Percentiles rank a stretch among this genome's conserved stretches.
Evolutionary conservation across 208 protist species (phyloP).

Genomic region (Leishmania tarentolae): DNA sequence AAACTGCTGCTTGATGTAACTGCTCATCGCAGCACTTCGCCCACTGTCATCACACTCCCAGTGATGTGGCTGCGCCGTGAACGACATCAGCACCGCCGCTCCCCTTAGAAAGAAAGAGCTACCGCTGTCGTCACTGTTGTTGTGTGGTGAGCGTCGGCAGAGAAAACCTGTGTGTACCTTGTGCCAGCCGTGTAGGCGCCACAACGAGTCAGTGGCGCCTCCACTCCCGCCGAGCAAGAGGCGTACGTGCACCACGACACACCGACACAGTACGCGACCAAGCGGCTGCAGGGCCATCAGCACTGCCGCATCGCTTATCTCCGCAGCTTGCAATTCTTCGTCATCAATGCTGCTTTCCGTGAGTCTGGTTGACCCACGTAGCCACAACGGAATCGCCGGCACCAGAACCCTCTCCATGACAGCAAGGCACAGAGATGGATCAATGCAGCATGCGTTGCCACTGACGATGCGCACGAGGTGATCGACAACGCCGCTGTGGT

Average conservation of each 20-base stretch:
- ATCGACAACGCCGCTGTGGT: slow-evolving; percentile 24
- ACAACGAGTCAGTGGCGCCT: not conserved
- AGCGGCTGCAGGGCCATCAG: slow-evolving; percentile 18
- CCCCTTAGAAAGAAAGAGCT: slow-evolving; percentile 11
- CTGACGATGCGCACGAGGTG: slow-evolving; percentile 21
- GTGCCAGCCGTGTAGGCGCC: not conserved
- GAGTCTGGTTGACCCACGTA: not conserved
- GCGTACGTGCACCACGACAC: slow-evolving; percentile 13
- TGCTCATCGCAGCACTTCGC: not conserved
- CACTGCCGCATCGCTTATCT: slow-evolving; percentile 2
- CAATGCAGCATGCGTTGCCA: slow-evolving; percentile 25
- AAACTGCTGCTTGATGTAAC: not conserved
- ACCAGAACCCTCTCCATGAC: slow-evolving; percentile 13
- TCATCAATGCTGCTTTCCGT: not conserved
- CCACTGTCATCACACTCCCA: not conserved
- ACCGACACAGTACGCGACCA: slow-evolving; percentile 5
- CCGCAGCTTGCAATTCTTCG: not conserved
- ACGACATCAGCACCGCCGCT: slow-evolving; percentile 20
- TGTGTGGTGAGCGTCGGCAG: not conserved
- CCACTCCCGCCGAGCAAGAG: not conserved
- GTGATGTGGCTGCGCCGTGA: slow-evolving; percentile 2
- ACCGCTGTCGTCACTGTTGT: not conserved
- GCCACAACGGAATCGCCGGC: slow-evolving; percentile 7
- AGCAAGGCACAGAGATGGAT: slow-evolving; percentile 10
- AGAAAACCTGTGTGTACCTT: not conserved